These are phyloP conservation scores for Balakata baccata DNA, from an alignment of 345 rosid genomes.

Conservation along the genomic window DNA sequence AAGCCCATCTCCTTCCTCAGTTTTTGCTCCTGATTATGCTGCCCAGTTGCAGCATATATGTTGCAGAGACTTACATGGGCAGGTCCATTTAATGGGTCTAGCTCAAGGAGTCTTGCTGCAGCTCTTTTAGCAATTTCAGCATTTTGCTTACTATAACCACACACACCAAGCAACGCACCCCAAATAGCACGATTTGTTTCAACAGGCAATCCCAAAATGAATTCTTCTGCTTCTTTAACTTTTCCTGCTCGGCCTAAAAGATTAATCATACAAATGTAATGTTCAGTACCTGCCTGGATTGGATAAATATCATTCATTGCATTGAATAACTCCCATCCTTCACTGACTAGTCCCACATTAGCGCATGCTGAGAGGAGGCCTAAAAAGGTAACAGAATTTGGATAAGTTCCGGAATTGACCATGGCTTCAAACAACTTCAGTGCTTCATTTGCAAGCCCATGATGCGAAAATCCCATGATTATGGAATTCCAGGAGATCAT, in stretches of 20 bases:
- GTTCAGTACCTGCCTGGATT: constrained; percentile 42
- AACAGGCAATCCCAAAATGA: constrained; percentile 38
- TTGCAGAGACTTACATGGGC: constrained; percentile 71
- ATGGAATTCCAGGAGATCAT: constrained; percentile 56
- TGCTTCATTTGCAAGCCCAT: constrained; percentile 46
- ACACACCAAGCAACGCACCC: constrained; percentile 60
- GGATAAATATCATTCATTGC: constrained; percentile 33
- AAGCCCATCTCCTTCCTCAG: constrained; percentile 65
- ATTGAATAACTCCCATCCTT: constrained; percentile 39
- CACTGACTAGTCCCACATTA: constrained; percentile 39
- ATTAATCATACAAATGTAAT: constrained; percentile 46
- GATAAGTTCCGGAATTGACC: constrained; percentile 38
- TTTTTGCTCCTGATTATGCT: constrained; percentile 48
- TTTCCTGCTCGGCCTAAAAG: constrained; percentile 54
- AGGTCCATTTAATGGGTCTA: constrained; percentile 64
- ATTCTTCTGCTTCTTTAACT: constrained; percentile 49
- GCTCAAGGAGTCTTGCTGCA: constrained; percentile 44
- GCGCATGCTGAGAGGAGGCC: constrained; percentile 49
- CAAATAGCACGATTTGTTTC: constrained; percentile 39
- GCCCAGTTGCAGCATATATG: constrained; percentile 52
- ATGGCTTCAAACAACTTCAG: constrained; percentile 36
- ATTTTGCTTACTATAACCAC: constrained; percentile 42
- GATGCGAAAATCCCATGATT: constrained; percentile 52
- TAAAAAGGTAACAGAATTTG: constrained; percentile 48
- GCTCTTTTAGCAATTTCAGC: constrained; percentile 47